These are phyloP conservation scores for Boletellus ananiceps DNA, from an alignment of 768 basidiomycete species.

Conservation along the genomic window DNA sequence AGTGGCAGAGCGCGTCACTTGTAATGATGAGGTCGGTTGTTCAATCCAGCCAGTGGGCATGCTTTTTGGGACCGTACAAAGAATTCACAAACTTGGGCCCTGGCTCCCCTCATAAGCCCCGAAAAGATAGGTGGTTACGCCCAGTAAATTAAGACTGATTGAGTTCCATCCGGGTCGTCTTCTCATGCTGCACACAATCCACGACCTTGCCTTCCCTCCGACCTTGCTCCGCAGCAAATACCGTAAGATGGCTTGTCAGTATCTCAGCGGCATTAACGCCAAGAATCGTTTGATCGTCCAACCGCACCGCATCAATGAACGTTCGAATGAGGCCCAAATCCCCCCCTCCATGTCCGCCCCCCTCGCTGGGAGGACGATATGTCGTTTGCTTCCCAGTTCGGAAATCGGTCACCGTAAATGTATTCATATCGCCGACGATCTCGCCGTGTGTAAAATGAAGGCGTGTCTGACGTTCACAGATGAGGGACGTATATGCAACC, in stretches of 20 bases:
- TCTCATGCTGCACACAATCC: conserved; percentile 65
- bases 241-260: conserved; percentile 73
- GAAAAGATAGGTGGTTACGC: neutral
- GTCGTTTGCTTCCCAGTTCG: conserved; percentile 43
- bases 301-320: conserved; percentile 73
- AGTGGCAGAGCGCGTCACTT: conserved; percentile 45
- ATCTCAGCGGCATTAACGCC: conserved; percentile 67
- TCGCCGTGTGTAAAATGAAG: conserved; percentile 86
- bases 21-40: conserved; percentile 45
- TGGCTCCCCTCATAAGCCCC: neutral
- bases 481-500: conserved; percentile 75
- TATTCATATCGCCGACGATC: conserved; percentile 80
- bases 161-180: conserved; percentile 37
- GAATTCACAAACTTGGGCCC: neutral
- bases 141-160: neutral
- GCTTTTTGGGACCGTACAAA: neutral
- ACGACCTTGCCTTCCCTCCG: conserved; percentile 65
- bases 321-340: conserved; percentile 70
- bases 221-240: conserved; percentile 84
- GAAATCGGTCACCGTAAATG: conserved; percentile 77
- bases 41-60: conserved; percentile 43
- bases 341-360: conserved; percentile 81
- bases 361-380: conserved; percentile 49
- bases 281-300: conserved; percentile 56
- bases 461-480: conserved; percentile 80